A percentile compares a stretch with the other conserved stretches of the same genome.
Conservation (phyloP, 2,329 filamentous ascomycete species). For the Mycogone perniciosa region DNA sequence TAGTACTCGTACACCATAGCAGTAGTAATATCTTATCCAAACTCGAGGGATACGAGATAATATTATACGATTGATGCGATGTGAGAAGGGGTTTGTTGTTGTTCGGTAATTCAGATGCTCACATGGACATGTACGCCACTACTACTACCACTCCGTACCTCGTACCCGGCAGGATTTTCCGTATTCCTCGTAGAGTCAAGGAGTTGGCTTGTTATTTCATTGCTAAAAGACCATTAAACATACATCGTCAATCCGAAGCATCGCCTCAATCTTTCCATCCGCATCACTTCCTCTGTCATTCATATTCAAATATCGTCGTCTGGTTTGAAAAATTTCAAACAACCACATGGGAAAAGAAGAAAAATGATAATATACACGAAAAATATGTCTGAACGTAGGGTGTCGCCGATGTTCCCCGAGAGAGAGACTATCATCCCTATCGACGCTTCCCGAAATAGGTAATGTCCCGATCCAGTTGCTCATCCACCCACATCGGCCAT, state of each 20-base stretch:
- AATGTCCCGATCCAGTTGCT: constrained; percentile 40
- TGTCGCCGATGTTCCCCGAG: too few species aligned
- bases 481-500: constrained; percentile 51
- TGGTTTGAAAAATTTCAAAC: too few species aligned
- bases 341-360: neutral
- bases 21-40: too few species aligned
- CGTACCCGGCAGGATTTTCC: neutral
- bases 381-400: neutral
- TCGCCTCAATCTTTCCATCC: neutral
- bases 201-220: neutral
- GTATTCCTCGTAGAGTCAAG: constrained; percentile 1
- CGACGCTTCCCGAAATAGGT: constrained; percentile 36
- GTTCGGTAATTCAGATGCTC: too few species aligned
- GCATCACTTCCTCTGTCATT: too few species aligned
- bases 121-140: too few species aligned
- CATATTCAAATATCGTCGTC: too few species aligned
- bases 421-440: neutral
- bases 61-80: too few species aligned
- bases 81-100: too few species aligned
- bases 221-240: neutral
- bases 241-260: neutral
- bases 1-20: too few species aligned
- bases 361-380: neutral
- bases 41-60: too few species aligned
- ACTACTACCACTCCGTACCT: neutral